These are phyloP conservation scores for Fomitopsis palustris DNA, from an alignment of 1,284 basidiomycete species.

Conservation along the genomic window DNA sequence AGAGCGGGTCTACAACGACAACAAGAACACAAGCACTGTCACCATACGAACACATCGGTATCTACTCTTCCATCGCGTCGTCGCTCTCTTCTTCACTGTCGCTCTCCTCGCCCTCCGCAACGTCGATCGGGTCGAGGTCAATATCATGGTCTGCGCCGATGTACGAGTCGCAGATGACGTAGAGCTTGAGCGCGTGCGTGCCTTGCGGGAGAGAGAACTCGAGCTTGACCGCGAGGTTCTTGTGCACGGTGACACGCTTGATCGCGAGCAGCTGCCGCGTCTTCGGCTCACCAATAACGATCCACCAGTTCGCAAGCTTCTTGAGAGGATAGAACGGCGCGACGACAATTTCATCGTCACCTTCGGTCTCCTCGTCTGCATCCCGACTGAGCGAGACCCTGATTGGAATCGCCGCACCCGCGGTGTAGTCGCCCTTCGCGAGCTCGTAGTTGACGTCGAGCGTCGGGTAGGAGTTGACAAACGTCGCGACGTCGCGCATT, in stretches of 20 bases:
- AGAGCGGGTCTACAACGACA: slow-evolving; percentile 4
- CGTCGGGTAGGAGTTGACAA: slow-evolving; percentile 93
- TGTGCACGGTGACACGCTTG: slow-evolving; percentile 90
- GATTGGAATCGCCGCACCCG: slow-evolving; percentile 80
- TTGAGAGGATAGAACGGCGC: slow-evolving; percentile 89
- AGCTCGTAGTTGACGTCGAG: slow-evolving; percentile 86
- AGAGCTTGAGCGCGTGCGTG: slow-evolving; percentile 79
- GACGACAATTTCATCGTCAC: slow-evolving; percentile 78
- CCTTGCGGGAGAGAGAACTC: slow-evolving; percentile 90
- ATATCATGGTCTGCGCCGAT: slow-evolving; percentile 90
- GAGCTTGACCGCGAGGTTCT: slow-evolving; percentile 76
- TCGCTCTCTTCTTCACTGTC: slow-evolving; percentile 74
- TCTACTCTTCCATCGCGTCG: slow-evolving; percentile 36
- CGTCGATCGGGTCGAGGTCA: slow-evolving; percentile 72
- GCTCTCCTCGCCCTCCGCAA: slow-evolving; percentile 82
- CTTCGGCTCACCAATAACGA: slow-evolving; percentile 84
- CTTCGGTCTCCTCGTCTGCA: slow-evolving; percentile 78
- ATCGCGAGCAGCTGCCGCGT: slow-evolving; percentile 84
- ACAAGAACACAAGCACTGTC: background rate
- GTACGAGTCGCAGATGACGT: slow-evolving; percentile 92
- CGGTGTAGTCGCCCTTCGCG: slow-evolving; percentile 80
- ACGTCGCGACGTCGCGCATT: slow-evolving; percentile 88
- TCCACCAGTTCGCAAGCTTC: slow-evolving; percentile 97
- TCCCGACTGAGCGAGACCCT: slow-evolving; percentile 82
- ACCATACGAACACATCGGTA: background rate